phyloP scores from a whole-genome alignment of 108 stramenopile species.

The Skeletonema tropicum region DNA sequence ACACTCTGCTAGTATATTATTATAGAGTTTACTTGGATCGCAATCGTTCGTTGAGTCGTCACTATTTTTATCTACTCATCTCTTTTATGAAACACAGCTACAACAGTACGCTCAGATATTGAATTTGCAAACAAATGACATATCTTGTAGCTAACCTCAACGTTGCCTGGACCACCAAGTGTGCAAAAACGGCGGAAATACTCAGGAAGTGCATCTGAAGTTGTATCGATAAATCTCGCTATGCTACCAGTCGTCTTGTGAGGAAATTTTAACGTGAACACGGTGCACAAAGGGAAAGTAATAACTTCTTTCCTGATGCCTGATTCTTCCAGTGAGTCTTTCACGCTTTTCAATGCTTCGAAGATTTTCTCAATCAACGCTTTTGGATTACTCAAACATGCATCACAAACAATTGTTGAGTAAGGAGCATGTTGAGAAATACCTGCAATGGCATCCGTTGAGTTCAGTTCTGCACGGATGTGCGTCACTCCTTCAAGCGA shows the following conservation, averaged over 20 bases:
- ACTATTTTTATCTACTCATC: not conserved
- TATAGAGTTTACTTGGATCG: too few species aligned
- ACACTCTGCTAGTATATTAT: too few species aligned
- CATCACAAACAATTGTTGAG: conserved; percentile 60
- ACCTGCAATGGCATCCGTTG: conserved; percentile 22
- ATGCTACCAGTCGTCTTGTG: conserved; percentile 53
- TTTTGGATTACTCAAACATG: conserved; percentile 39
- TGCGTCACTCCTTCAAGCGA: conserved; percentile 44
- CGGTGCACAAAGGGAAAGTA: conserved; percentile 45
- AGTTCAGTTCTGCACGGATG: conserved; percentile 31
- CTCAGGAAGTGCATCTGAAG: conserved; percentile 19
- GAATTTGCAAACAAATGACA: conserved; percentile 67
- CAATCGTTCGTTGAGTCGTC: too few species aligned
- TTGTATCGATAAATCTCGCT: conserved; percentile 28
- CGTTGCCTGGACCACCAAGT: conserved; percentile 12
- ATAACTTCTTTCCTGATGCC: conserved; percentile 13
- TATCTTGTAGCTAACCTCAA: conserved; percentile 32
- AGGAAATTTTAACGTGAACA: conserved; percentile 60
- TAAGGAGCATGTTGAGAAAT: conserved; percentile 47
- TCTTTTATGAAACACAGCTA: conserved; percentile 41
- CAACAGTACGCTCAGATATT: conserved; percentile 49
- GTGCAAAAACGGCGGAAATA: conserved; percentile 30
- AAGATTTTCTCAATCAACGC: conserved; percentile 34
- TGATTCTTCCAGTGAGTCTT: conserved; percentile 5
- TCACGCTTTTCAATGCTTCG: conserved; percentile 24